These are phyloP conservation scores for Plenodomus tracheiphilus DNA, from an alignment of 2,329 filamentous ascomycete genomes.

Conservation along the genomic window DNA sequence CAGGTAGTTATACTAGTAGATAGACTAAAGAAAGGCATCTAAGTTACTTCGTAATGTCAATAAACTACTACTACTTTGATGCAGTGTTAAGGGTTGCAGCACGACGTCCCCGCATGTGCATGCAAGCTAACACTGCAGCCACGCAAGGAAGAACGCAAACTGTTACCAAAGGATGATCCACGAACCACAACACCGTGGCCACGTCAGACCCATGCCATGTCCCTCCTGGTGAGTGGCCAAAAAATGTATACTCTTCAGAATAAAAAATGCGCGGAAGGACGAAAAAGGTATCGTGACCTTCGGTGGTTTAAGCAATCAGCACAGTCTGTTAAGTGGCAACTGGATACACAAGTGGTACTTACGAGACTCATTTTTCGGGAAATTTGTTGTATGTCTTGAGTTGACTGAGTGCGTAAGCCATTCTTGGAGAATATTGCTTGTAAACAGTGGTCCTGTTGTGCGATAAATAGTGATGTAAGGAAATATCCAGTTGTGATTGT, in stretches of 20 bases:
- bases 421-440: conserved; percentile 25
- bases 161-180: conserved; percentile 11
- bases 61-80: too few relatives aligned
- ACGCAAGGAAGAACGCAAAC: conserved; percentile 3
- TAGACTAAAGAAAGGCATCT: too few relatives aligned
- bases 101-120: too few relatives aligned
- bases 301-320: background rate
- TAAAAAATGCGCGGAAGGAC: conserved; percentile 33
- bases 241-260: conserved; percentile 35
- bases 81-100: too few relatives aligned
- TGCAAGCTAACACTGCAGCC: too few relatives aligned
- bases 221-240: conserved; percentile 34
- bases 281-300: conserved; percentile 14
- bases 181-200: conserved; percentile 32
- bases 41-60: too few relatives aligned
- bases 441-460: conserved; percentile 35
- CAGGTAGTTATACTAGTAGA: too few relatives aligned
- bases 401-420: conserved; percentile 13
- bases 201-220: conserved; percentile 39
- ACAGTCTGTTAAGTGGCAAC: background rate
- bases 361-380: background rate
- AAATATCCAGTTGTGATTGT: conserved; percentile 23
- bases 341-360: background rate
- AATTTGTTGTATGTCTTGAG: too few relatives aligned
- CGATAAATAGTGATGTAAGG: conserved; percentile 37